Evolutionary conservation across 2,329 filamentous ascomycete species (phyloP).

Genomic region (Dothistroma septosporum): DNA sequence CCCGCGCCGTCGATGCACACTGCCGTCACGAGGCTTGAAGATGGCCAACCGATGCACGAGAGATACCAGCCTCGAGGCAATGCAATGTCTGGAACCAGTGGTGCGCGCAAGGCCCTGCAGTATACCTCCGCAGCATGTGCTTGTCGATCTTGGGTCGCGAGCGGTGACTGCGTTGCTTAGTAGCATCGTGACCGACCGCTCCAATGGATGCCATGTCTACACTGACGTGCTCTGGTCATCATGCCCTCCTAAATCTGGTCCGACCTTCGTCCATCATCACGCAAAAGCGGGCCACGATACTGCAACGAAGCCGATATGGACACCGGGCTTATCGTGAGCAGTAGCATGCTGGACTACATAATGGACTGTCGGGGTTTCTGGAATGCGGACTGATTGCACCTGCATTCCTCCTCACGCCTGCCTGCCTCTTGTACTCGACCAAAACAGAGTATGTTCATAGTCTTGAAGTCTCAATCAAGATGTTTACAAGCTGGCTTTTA

Average conservation of each 20-base stretch:
- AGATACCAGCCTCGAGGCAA: background rate
- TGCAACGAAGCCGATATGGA: background rate
- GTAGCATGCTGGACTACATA: constrained; percentile 2
- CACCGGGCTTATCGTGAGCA: background rate
- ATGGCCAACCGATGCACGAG: background rate
- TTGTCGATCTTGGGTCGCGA: background rate
- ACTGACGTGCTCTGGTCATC: background rate
- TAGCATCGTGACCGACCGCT: background rate
- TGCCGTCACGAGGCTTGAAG: constrained; percentile 4
- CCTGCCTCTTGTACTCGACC: background rate
- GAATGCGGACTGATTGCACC: constrained; percentile 6
- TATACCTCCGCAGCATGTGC: background rate
- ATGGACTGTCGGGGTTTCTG: constrained; percentile 5
- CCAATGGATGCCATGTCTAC: background rate
- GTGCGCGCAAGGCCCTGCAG: background rate
- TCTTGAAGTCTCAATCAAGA: background rate
- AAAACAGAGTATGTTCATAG: background rate
- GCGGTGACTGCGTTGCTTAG: background rate
- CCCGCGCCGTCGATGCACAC: background rate
- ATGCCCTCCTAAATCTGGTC: background rate
- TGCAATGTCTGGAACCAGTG: background rate
- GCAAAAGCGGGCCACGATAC: constrained; percentile 4
- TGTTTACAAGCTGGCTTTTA: background rate
- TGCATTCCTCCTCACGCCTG: background rate
- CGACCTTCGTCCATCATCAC: constrained; percentile 8